Percentiles rank a stretch among this genome's conserved stretches.
Conservation (phyloP, 768 basidiomycete genomes). For the Tulasnella sp. region DNA sequence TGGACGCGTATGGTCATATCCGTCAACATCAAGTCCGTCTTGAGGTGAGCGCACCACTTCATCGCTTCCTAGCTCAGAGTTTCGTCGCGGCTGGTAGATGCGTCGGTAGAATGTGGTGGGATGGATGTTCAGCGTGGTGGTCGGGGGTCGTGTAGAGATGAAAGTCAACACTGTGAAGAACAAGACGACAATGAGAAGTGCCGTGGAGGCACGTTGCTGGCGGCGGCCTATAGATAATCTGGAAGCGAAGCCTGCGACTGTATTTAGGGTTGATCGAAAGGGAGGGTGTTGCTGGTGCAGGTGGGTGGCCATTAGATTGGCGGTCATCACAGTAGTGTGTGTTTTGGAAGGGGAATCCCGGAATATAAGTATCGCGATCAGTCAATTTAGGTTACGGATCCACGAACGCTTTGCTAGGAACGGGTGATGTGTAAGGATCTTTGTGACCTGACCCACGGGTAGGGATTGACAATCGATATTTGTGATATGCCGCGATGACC, state of each 20-base stretch:
- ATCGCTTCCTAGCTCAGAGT: not conserved
- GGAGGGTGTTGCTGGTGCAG: not conserved
- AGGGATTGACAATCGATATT: too few species aligned
- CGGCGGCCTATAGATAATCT: not conserved
- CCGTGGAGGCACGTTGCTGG: slow-evolving; percentile 5
- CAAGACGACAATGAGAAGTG: not conserved
- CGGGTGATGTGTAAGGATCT: too few species aligned
- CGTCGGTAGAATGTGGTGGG: not conserved
- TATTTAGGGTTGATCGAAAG: slow-evolving; percentile 2
- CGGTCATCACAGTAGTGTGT: too few species aligned
- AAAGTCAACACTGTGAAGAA: slow-evolving; percentile 8
- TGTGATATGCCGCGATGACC: too few species aligned
- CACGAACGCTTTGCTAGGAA: too few species aligned
- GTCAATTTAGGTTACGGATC: too few species aligned
- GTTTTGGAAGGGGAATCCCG: too few species aligned
- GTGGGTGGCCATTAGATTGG: not conserved
- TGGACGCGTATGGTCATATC: not conserved
- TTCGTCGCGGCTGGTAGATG: too few species aligned
- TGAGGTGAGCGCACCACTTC: not conserved
- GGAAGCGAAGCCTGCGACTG: not conserved
- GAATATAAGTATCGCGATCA: too few species aligned
- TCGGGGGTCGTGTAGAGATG: not conserved
- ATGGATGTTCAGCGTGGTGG: not conserved
- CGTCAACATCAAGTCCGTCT: not conserved
- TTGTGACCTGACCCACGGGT: too few species aligned